phyloP scores from a whole-genome alignment of 352 stramenopile species.

The Globisporangium nodosum region DNA sequence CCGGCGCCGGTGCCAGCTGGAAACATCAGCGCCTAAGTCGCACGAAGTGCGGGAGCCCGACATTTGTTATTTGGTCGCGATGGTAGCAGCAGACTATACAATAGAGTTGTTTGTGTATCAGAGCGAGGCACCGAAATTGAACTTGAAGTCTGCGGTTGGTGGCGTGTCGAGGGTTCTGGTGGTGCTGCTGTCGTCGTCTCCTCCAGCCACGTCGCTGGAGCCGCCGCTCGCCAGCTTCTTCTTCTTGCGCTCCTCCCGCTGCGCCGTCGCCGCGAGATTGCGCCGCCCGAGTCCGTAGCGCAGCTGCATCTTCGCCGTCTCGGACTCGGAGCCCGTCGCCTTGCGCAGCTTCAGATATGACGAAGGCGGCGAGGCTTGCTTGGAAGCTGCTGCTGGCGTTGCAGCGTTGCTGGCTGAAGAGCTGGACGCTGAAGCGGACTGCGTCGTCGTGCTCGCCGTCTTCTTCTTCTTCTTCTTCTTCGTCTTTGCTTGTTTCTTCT shows the following conservation, averaged over 20 bases:
- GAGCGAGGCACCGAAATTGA: slow-evolving; percentile 2
- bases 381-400: too few species aligned
- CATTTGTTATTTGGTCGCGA: too few species aligned
- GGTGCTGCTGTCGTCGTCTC: too few species aligned
- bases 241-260: slow-evolving; percentile 37
- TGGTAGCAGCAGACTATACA: too few species aligned
- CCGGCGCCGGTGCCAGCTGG: too few species aligned
- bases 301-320: slow-evolving; percentile 69
- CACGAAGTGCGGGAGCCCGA: too few species aligned
- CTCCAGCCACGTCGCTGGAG: too few species aligned
- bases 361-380: slow-evolving; percentile 1
- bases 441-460: neutral
- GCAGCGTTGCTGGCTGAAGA: too few species aligned
- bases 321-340: slow-evolving; percentile 52
- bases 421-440: too few species aligned
- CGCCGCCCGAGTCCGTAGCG: slow-evolving; percentile 53
- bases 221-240: neutral
- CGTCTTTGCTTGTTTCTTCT: neutral
- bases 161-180: too few species aligned
- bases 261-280: slow-evolving; percentile 44
- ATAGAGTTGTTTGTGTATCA: neutral
- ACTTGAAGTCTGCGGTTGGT: slow-evolving; percentile 4
- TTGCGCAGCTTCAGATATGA: slow-evolving; percentile 59
- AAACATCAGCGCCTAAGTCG: too few species aligned
- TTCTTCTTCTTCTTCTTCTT: slow-evolving; percentile 7